Evolutionary conservation across 1,284 basidiomycete species (phyloP), one percentile per base, ranked within the genome.

Genomic region (Mycosarcoma mackinlayi): DNA sequence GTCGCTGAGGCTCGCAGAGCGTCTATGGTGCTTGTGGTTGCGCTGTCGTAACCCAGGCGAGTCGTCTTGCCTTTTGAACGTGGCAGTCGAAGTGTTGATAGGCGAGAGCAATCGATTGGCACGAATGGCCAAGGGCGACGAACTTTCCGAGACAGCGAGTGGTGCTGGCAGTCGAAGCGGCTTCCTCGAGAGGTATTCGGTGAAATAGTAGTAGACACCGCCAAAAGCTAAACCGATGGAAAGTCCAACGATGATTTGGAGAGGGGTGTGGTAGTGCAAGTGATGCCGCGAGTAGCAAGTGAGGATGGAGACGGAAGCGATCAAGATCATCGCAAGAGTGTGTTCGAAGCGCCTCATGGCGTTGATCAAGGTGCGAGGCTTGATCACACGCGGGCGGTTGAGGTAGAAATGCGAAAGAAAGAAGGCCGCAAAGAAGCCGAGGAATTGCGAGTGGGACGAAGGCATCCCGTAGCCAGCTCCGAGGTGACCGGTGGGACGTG

Each of bases 401-500:
- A 88, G 88, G 62, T 87, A 87, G 50, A 93, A 83, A 83, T 93
- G 92, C 75, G 88, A 87, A 34, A 89, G 79, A 41, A 93, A 84
- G 81, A 93, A 93, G 0, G 90, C 86, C 3, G 88, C 86, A 76
- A 93, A 93, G 83, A 91, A 93, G 5, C 89, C 92, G 89, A 93
- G 91, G 82, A 90, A 93, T 83, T 93, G 92, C 77, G 90, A 91
- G 78, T 93, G 92, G 11, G 91, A 92, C 0, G 91, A 92, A 0
- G 92, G 92, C 79, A 93, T 93, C 11, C 91, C 92, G 76, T 92
- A 93, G 7, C 92, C 92, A 53, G 86, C 87, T 11, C 89, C 90
- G 31, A 89, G 83, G 48, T 86, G 86, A 48, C 86, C 89, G 89
- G 85, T 84, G 0, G 92, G 92, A 37, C 92, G 86, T 19, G 88